Evolutionary conservation across 495 filamentous ascomycete species (phyloP).

Genomic region (Penicillium desertorum): DNA sequence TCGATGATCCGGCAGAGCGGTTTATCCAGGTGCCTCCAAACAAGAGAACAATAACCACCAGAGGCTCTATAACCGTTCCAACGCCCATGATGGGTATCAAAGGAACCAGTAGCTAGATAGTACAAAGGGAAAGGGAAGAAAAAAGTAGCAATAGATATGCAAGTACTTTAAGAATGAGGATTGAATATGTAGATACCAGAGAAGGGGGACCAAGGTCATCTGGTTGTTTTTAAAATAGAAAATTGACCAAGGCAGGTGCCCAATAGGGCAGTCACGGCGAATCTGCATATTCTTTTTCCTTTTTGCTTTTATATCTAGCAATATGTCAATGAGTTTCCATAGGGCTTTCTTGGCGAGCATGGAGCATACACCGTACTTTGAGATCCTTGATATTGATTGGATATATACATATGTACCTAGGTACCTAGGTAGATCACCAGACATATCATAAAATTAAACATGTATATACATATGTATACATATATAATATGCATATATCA

Average conservation of each 20-base stretch:
- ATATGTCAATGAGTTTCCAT: too few relatives aligned
- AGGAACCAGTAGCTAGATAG: background rate
- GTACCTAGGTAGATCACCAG: too few relatives aligned
- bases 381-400: too few relatives aligned
- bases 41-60: constrained; percentile 55
- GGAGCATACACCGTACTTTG: too few relatives aligned
- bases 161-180: constrained; percentile 8
- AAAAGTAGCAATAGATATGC: background rate
- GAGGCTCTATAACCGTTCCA: constrained; percentile 53
- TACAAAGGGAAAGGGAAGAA: background rate
- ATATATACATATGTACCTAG: too few relatives aligned
- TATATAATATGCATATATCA: too few relatives aligned
- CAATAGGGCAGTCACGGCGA: too few relatives aligned
- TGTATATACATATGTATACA: too few relatives aligned
- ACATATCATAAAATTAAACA: too few relatives aligned
- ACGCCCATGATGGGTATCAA: constrained; percentile 47
- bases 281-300: too few relatives aligned
- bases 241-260: background rate
- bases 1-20: constrained; percentile 29
- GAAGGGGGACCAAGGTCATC: background rate
- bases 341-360: too few relatives aligned
- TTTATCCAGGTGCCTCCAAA: constrained; percentile 62
- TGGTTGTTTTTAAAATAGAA: background rate
- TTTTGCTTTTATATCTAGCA: too few relatives aligned
- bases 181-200: background rate